Conservation (phyloP, 257 asterid genomes). For the Solanum chmielewskii region DNA sequence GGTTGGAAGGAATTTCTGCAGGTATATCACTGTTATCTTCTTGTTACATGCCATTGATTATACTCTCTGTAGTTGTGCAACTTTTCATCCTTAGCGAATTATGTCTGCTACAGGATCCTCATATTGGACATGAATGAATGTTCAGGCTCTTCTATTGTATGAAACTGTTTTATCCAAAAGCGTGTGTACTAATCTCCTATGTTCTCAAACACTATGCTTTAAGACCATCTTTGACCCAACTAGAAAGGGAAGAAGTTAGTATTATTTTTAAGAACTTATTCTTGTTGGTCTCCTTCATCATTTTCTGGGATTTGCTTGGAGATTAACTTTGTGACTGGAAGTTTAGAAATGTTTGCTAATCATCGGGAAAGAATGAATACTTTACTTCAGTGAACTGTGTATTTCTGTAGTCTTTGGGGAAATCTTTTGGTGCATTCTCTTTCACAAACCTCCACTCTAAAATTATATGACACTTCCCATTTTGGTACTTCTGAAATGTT, state of each 20-base stretch:
- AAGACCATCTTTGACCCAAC: neutral
- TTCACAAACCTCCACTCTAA: neutral
- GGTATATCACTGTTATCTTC: constrained; percentile 27
- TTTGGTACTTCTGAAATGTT: neutral
- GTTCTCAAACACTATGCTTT: neutral
- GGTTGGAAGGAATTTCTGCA: constrained; percentile 99
- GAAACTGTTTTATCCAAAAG: neutral
- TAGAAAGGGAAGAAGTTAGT: neutral
- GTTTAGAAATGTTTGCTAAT: neutral
- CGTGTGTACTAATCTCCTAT: neutral
- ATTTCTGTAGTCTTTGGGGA: neutral
- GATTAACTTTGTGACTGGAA: neutral
- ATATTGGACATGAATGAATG: neutral
- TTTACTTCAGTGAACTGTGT: neutral
- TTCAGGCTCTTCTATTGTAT: neutral
- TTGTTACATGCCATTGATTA: neutral
- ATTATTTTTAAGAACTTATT: neutral
- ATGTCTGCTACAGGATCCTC: neutral
- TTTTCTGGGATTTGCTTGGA: neutral
- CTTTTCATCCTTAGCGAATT: neutral
- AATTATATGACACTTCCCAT: neutral
- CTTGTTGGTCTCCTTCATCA: neutral
- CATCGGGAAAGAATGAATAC: neutral
- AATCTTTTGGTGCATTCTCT: neutral
- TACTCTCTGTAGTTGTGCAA: neutral